These are phyloP conservation scores for Syzygium syzygioides DNA, from an alignment of 441 rosid genomes.

Conservation along the genomic window DNA sequence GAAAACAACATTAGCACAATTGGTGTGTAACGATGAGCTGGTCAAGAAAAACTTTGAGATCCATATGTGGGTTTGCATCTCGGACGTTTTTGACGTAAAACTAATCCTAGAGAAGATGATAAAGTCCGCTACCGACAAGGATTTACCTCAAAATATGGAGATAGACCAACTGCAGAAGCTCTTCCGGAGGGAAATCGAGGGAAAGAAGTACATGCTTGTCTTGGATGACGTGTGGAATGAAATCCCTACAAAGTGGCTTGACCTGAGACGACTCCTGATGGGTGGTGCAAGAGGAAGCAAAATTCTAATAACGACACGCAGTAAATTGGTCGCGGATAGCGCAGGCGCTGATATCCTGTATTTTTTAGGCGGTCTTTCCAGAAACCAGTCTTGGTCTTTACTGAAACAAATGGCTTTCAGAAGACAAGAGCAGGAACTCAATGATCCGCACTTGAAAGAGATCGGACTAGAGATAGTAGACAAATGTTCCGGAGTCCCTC, in stretches of 20 bases:
- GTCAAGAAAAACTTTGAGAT: constrained; percentile 9
- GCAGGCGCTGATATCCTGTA: background rate
- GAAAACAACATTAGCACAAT: constrained; percentile 32
- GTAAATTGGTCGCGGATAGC: constrained; percentile 12
- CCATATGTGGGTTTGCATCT: constrained; percentile 24
- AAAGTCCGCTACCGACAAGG: background rate
- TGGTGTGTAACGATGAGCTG: constrained; percentile 17
- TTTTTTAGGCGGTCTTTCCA: constrained; percentile 1
- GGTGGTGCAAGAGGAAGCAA: constrained; percentile 18
- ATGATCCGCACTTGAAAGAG: background rate
- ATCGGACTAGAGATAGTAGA: constrained; percentile 20
- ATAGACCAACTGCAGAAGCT: constrained; percentile 13
- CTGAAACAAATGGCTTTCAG: constrained; percentile 15
- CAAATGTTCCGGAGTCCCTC: constrained; percentile 28
- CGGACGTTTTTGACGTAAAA: constrained; percentile 17
- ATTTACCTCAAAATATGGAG: background rate
- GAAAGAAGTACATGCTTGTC: constrained; percentile 21
- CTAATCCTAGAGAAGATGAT: constrained; percentile 5
- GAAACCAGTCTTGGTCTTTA: constrained; percentile 13
- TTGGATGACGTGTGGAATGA: constrained; percentile 38
- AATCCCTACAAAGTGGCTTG: constrained; percentile 12
- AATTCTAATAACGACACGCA: constrained; percentile 25
- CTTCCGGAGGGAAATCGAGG: constrained; percentile 6
- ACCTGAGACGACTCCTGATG: constrained; percentile 4
- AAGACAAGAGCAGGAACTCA: background rate